Evolutionary conservation across 176 grass and related monocot species (phyloP).

Genomic region (Carex parvula): DNA sequence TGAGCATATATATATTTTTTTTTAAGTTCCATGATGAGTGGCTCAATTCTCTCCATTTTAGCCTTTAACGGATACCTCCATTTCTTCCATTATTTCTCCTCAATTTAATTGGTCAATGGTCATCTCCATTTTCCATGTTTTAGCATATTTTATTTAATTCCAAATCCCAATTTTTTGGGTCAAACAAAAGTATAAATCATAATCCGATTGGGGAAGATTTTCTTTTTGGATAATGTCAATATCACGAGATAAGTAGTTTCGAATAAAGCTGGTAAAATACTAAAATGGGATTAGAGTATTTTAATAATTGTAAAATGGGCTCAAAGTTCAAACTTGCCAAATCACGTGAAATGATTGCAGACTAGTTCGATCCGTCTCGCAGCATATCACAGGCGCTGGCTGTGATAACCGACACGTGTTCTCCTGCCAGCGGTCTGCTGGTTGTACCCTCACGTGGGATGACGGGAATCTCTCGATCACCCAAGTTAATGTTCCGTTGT

Average conservation of each 20-base stretch:
- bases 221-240: not conserved
- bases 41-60: too few species aligned
- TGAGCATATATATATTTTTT: too few species aligned
- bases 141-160: too few species aligned
- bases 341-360: not conserved
- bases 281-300: not conserved
- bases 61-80: too few species aligned
- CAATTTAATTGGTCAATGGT: too few species aligned
- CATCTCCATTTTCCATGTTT: too few species aligned
- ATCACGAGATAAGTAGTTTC: not conserved
- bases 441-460: not conserved
- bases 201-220: not conserved
- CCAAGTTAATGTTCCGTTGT: not conserved
- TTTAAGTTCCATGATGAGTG: too few species aligned
- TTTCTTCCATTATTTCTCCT: too few species aligned
- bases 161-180: too few species aligned
- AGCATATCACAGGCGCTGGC: not conserved
- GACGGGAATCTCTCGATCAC: slow-evolving; percentile 3
- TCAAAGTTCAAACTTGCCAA: not conserved
- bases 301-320: not conserved
- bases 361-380: not conserved
- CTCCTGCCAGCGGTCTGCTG: not conserved
- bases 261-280: not conserved
- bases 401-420: slow-evolving; percentile 19
- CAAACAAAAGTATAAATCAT: not conserved